A percentile compares a stretch with the other conserved stretches of the same genome.
Conservation (phyloP, 176 grass and related monocot genomes). For the Lolium perenne region DNA sequence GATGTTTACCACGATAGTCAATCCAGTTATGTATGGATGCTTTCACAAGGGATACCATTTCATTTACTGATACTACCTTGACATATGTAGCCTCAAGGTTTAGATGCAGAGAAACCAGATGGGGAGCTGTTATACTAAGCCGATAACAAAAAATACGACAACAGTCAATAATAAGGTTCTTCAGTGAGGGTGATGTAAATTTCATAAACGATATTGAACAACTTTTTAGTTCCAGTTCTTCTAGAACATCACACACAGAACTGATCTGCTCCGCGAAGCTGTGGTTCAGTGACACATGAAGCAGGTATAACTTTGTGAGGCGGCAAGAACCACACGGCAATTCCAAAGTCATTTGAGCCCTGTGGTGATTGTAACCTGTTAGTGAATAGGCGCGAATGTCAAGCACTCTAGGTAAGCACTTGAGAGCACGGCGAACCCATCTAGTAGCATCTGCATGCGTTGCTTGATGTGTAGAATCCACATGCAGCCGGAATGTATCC, state of each 20-base stretch:
- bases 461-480: not conserved
- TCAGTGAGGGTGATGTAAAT: not conserved
- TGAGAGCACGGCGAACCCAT: not conserved
- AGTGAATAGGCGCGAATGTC: too few species aligned
- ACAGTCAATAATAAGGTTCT: not conserved
- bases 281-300: not conserved
- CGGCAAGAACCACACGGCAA: conserved; percentile 9
- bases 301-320: not conserved
- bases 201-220: not conserved
- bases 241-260: not conserved
- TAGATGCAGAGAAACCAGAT: not conserved
- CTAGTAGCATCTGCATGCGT: not conserved
- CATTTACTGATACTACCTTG: not conserved
- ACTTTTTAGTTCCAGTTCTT: not conserved
- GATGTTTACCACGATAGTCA: too few species aligned
- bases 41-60: not conserved
- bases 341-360: not conserved
- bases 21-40: not conserved
- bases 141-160: not conserved
- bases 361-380: too few species aligned
- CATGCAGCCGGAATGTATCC: not conserved
- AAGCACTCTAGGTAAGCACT: not conserved
- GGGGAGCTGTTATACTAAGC: not conserved
- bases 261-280: not conserved
- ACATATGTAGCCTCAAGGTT: not conserved